phyloP scores from a whole-genome alignment of 495 filamentous ascomycete genomes.

The Amorphotheca resinae region DNA sequence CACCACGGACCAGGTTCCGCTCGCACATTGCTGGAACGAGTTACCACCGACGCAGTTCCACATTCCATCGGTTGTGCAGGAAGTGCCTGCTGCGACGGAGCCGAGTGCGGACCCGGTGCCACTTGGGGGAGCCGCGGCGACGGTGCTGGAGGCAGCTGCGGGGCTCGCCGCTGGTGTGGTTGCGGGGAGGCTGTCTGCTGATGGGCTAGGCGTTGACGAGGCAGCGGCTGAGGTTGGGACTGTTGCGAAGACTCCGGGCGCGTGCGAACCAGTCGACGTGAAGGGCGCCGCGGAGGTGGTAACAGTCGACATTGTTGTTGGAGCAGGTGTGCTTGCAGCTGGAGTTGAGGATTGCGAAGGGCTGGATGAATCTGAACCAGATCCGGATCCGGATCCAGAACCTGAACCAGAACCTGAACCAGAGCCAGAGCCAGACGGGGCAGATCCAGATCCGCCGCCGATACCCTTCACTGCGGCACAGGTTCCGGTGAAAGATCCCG shows the following conservation, averaged over 20 bases:
- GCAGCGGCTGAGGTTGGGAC: not conserved
- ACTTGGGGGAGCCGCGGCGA: slow-evolving; percentile 4
- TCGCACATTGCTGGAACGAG: slow-evolving; percentile 53
- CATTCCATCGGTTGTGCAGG: slow-evolving; percentile 39
- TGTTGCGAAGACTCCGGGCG: not conserved
- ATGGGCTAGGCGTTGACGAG: too few relatives aligned
- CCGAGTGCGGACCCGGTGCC: slow-evolving; percentile 13
- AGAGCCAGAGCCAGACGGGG: slow-evolving; percentile 11
- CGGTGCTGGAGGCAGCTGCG: slow-evolving; percentile 6
- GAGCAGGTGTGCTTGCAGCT: not conserved
- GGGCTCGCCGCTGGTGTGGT: slow-evolving; percentile 11
- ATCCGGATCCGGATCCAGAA: too few relatives aligned
- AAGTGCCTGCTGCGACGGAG: slow-evolving; percentile 21
- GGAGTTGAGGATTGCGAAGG: not conserved
- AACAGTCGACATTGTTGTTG: not conserved
- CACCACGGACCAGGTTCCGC: slow-evolving; percentile 42
- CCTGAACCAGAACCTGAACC: slow-evolving; percentile 4
- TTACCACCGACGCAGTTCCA: slow-evolving; percentile 57
- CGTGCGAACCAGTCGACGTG: not conserved
- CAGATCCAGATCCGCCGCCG: slow-evolving; percentile 15
- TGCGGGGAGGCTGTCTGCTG: slow-evolving; percentile 6
- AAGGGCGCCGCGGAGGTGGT: not conserved
- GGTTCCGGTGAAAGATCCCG: slow-evolving; percentile 15
- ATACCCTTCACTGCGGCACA: slow-evolving; percentile 22
- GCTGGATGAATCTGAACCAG: too few relatives aligned